These are phyloP conservation scores for Narthecium ossifragum DNA, from an alignment of 106 monocot species.

Conservation along the genomic window DNA sequence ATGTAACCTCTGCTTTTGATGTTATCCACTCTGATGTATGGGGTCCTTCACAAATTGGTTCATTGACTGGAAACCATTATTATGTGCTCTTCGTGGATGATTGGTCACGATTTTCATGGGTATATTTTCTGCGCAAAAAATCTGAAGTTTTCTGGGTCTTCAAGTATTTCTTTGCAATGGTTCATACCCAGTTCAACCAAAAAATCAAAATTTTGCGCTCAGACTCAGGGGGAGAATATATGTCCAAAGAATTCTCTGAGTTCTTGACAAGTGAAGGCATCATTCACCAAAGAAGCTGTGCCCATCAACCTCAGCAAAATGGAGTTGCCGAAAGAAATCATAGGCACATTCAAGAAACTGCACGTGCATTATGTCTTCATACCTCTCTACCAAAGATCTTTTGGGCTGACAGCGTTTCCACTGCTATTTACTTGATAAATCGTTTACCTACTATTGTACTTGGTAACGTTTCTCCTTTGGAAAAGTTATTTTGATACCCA, in stretches of 20 bases:
- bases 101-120: constrained; percentile 3
- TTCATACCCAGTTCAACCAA: not conserved
- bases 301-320: constrained; percentile 15
- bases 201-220: constrained; percentile 6
- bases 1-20: too few relatives aligned
- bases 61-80: constrained; percentile 4
- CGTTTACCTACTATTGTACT: not conserved
- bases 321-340: constrained; percentile 8
- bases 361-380: constrained; percentile 4
- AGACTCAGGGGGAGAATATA: constrained; percentile 11
- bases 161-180: not conserved
- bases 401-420: constrained; percentile 12
- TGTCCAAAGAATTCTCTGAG: not conserved
- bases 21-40: too few relatives aligned
- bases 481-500: not conserved
- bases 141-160: constrained; percentile 1
- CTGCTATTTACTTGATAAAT: constrained; percentile 10
- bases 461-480: not conserved
- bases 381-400: not conserved
- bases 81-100: constrained; percentile 9
- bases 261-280: not conserved
- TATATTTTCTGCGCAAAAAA: not conserved
- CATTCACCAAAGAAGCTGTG: constrained; percentile 7
- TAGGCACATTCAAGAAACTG: constrained; percentile 8
- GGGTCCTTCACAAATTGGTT: not conserved